Conservation (phyloP, 805 yeast species). For the Wickerhamiella kazuoi region DNA sequence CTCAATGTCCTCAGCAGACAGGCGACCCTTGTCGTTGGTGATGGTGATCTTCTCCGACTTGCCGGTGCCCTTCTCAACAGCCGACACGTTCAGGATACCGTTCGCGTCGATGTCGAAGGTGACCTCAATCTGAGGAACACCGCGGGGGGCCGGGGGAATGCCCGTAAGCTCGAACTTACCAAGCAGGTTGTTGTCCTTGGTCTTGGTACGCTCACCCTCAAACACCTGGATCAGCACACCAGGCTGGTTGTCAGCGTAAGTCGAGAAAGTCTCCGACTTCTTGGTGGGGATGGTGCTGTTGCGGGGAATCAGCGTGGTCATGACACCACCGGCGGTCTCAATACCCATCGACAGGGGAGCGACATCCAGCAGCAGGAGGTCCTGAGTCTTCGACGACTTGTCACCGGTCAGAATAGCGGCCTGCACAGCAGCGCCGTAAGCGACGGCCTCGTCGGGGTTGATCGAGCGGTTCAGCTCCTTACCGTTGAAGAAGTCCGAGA, state of each 20-base stretch:
- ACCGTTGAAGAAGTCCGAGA: constrained; percentile 92
- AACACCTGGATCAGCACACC: constrained; percentile 94
- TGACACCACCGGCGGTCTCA: constrained; percentile 98
- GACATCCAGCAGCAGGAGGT: constrained; percentile 83
- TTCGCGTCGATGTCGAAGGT: constrained; percentile 94
- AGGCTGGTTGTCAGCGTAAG: constrained; percentile 96
- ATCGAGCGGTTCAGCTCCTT: constrained; percentile 93
- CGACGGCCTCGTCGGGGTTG: constrained; percentile 98
- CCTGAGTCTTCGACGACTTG: constrained; percentile 91
- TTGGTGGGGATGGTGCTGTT: constrained; percentile 95
- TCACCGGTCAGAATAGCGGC: constrained; percentile 95
- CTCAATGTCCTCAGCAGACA: constrained; percentile 93
- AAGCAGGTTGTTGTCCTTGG: constrained; percentile 86
- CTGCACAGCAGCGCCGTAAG: constrained; percentile 98
- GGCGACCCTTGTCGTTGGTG: constrained; percentile 97
- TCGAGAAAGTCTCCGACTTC: constrained; percentile 92
- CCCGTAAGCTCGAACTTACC: constrained; percentile 95
- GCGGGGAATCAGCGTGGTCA: constrained; percentile 96
- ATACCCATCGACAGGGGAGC: constrained; percentile 96
- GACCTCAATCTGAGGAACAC: constrained; percentile 96
- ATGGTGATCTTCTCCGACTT: constrained; percentile 92
- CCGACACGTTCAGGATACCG: constrained; percentile 92
- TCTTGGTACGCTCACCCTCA: constrained; percentile 96
- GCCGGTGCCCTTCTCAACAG: constrained; percentile 97
- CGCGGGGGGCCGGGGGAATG: constrained; percentile 97